Percentiles rank a stretch among this genome's conserved stretches.
Evolutionary conservation across 179 eudicot species (phyloP).

Genomic region (Actinidia polygama): DNA sequence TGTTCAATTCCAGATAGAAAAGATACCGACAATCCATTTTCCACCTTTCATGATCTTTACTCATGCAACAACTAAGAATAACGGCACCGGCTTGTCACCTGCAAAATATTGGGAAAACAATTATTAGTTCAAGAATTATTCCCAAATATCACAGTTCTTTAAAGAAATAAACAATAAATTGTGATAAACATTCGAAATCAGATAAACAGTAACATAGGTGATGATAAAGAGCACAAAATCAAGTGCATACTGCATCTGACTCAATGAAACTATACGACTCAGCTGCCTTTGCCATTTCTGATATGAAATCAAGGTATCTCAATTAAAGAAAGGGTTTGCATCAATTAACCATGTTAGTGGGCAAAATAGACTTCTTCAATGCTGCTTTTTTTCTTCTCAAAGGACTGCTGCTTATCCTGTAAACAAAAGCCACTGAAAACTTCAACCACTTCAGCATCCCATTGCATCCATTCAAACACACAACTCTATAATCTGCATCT

Average conservation of each 20-base stretch:
- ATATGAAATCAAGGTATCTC: no score
- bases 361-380: background rate
- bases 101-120: constrained; percentile 2
- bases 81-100: constrained; percentile 13
- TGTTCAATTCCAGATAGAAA: background rate
- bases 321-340: background rate
- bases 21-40: background rate
- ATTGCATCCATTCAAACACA: background rate
- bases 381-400: background rate
- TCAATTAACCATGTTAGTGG: background rate
- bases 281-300: background rate
- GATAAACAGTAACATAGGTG: background rate
- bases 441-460: background rate
- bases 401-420: background rate
- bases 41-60: background rate
- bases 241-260: background rate
- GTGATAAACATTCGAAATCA: background rate
- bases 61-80: background rate
- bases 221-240: background rate
- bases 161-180: background rate
- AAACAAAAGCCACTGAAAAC: constrained; percentile 3
- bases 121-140: background rate
- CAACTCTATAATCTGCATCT: constrained; percentile 1
- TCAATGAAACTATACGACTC: background rate
- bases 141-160: background rate